Evolutionary conservation across 2,329 filamentous ascomycete species (phyloP).

Genomic region (Fusarium illudens): DNA sequence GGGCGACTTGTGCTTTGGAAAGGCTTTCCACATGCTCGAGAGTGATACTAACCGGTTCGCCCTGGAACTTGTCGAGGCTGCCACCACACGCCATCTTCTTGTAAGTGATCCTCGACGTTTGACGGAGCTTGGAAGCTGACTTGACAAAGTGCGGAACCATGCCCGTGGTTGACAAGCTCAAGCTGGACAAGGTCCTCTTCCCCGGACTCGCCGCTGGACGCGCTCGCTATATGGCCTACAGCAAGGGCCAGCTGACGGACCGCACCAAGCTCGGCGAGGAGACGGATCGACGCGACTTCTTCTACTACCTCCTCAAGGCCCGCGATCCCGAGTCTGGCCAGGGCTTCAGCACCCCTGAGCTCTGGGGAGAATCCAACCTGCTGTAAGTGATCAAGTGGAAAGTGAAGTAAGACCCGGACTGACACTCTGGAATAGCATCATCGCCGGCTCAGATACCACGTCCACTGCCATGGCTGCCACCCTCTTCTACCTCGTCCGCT

Average conservation of each 20-base stretch:
- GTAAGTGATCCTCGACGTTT: constrained; percentile 53
- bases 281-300: constrained; percentile 76
- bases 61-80: constrained; percentile 71
- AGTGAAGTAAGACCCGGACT: background rate
- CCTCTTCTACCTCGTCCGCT: constrained; percentile 68
- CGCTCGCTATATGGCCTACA: constrained; percentile 76
- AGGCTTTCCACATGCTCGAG: constrained; percentile 70
- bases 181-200: constrained; percentile 74
- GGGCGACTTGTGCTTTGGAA: constrained; percentile 68
- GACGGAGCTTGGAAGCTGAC: constrained; percentile 11
- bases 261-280: constrained; percentile 72
- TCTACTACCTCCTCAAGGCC: constrained; percentile 77
- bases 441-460: constrained; percentile 76
- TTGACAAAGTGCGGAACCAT: constrained; percentile 71
- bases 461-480: constrained; percentile 72
- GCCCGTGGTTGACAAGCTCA: constrained; percentile 71
- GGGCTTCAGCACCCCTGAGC: constrained; percentile 70
- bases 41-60: constrained; percentile 70
- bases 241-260: constrained; percentile 71
- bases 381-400: constrained; percentile 53
- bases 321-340: constrained; percentile 75
- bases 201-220: constrained; percentile 71
- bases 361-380: constrained; percentile 76
- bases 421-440: constrained; percentile 59
- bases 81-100: constrained; percentile 73